Conservation (phyloP, 2,329 filamentous ascomycete species). For the Hypoxylon sp. region DNA sequence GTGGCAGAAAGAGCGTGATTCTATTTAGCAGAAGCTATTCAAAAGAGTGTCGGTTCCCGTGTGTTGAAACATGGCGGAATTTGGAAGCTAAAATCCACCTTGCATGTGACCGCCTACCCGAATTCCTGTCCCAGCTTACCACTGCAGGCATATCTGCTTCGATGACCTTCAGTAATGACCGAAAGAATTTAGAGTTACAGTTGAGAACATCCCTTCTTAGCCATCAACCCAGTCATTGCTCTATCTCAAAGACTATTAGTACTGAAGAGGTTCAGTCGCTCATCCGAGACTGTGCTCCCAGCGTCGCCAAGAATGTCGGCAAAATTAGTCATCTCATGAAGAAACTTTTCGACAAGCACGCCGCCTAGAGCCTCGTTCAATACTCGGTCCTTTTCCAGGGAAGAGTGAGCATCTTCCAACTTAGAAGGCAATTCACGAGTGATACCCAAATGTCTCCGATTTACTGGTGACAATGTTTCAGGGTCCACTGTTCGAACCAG, state of each 20-base stretch:
- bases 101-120: too few species aligned
- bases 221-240: not conserved
- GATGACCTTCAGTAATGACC: not conserved
- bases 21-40: not conserved
- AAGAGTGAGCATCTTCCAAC: not conserved
- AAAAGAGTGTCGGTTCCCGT: not conserved
- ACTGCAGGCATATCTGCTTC: not conserved
- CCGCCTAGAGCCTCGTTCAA: not conserved
- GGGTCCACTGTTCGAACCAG: not conserved
- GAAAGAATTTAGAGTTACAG: not conserved
- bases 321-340: not conserved
- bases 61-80: not conserved
- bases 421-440: not conserved
- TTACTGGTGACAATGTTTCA: not conserved
- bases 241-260: not conserved
- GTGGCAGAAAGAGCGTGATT: not conserved
- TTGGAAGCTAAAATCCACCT: not conserved
- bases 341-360: not conserved
- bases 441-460: not conserved
- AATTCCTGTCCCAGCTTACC: not conserved
- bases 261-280: not conserved
- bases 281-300: not conserved
- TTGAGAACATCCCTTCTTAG: not conserved
- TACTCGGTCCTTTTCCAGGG: not conserved
- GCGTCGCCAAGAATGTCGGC: not conserved